A percentile compares a stretch with the other conserved stretches of the same genome.
Conservation (phyloP, 1,284 basidiomycete species). For the Rhodotorula sp. region DNA sequence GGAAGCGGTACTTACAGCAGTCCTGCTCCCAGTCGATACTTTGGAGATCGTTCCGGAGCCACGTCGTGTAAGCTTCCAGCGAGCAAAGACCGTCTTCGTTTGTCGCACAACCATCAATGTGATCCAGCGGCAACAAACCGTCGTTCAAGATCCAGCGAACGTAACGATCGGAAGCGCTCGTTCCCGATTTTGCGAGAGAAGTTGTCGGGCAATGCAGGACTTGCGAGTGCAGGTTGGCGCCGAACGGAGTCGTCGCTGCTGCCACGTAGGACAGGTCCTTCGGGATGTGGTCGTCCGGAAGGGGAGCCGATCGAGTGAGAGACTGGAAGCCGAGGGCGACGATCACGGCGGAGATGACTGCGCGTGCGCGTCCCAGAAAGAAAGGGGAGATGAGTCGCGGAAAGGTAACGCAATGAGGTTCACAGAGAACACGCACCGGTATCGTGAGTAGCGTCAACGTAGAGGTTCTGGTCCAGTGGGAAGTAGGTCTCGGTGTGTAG, state of each 20-base stretch:
- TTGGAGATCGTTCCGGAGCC: conserved; percentile 55
- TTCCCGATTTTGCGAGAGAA: conserved; percentile 43
- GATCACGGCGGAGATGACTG: conserved; percentile 47
- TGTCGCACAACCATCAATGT: conserved; percentile 56
- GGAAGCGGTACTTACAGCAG: conserved; percentile 40
- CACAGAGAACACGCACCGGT: conserved; percentile 6
- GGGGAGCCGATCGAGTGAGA: conserved; percentile 65
- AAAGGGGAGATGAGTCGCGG: not conserved
- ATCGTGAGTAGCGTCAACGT: conserved; percentile 60
- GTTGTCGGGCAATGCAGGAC: conserved; percentile 56
- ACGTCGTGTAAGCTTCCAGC: conserved; percentile 57
- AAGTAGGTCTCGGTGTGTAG: conserved; percentile 60
- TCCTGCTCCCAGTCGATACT: conserved; percentile 51
- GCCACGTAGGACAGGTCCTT: conserved; percentile 56
- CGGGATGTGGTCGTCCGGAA: conserved; percentile 70
- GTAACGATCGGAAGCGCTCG: conserved; percentile 39
- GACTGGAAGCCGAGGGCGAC: conserved; percentile 64
- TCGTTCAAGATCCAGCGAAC: conserved; percentile 54
- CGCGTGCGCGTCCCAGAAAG: no score
- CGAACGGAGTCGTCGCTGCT: conserved; percentile 59
- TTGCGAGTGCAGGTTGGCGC: conserved; percentile 60
- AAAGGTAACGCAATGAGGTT: not conserved
- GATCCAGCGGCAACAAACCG: conserved; percentile 62
- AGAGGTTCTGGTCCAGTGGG: conserved; percentile 62
- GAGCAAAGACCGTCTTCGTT: conserved; percentile 61